Evolutionary conservation across 192 early-diverging fungal genomes (phyloP), one percentile per base, ranked within the genome.

Genomic region (Backusella mclennaniae): DNA sequence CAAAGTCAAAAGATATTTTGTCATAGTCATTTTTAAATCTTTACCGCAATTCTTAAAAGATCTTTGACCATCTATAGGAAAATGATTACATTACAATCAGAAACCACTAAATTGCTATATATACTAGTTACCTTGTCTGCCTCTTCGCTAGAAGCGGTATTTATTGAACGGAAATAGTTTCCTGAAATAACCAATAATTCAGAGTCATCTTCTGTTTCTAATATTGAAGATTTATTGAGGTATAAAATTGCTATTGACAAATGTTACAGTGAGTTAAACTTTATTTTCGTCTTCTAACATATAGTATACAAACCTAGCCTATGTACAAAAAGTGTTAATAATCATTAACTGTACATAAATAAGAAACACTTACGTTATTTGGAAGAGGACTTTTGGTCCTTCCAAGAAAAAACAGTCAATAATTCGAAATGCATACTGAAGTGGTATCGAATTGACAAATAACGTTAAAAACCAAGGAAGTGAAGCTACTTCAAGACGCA

Each of bases 331-430:
- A 0, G 17, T 15, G 66, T 35, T 39, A 46, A 77, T 5, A 42
- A 26, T 0, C 26, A 11, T 56, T 21, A 17, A 17, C 4, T 38
- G 17, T 3, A 33, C 2, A 49, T 49, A 56, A 29, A 0, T 42
- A 66, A 29, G 29, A 21, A 44, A 33, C 4, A 76, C 87, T 82
- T 85, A 90, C 84, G 90, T 91, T 67, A 98, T 92, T 80, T 96
- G 96, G 80, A 99, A 99, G 35, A 99, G 88, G 4, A 99, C 87
- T 77, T 92, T 94, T 6, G 97, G 96, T 0, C 97, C 98, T 76
- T 99, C 96, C 88, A 98, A 89, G 82, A 98, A 98, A 75, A 99
- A 96, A 85, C 96, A 97, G 87, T 99, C 96, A 73, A 99, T 79
- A 31, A 98, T 91, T 29, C 96, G 86, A 74, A 96, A 87, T 7